Evolutionary conservation across 768 basidiomycete species (phyloP).

Genomic region (Stropharia rugosoannulata): DNA sequence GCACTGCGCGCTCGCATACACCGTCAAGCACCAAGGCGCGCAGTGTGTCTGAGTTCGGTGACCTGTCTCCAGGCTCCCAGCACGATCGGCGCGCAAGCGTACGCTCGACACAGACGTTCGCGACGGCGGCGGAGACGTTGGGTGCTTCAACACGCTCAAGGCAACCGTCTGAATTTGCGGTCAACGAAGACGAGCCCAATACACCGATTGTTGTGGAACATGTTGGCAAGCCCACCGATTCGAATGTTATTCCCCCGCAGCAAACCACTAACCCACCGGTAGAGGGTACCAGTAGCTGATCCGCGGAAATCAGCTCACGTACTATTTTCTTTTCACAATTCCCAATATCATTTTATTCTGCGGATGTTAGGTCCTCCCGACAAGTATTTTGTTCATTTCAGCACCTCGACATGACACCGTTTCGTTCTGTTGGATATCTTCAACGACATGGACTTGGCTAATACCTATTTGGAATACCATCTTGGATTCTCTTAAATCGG

Average conservation of each 20-base stretch:
- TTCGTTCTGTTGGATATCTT: too few species aligned
- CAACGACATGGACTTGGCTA: too few species aligned
- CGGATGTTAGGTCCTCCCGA: too few species aligned
- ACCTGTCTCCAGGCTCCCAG: conserved; percentile 15
- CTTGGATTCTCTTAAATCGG: too few species aligned
- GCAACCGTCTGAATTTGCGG: conserved; percentile 2
- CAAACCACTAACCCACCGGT: neutral
- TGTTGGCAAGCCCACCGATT: conserved; percentile 18
- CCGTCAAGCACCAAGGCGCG: neutral
- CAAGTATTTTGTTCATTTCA: too few species aligned
- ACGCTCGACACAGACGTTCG: conserved; percentile 29
- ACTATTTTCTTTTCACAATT: too few species aligned
- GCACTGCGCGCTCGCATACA: neutral
- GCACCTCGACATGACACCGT: too few species aligned
- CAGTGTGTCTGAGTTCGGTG: conserved; percentile 14
- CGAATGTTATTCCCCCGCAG: conserved; percentile 11
- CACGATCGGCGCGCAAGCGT: conserved; percentile 22
- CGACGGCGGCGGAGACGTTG: conserved; percentile 32
- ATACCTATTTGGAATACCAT: too few species aligned
- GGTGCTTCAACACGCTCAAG: conserved; percentile 7
- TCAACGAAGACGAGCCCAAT: conserved; percentile 11
- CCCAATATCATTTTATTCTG: too few species aligned
- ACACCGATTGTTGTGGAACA: conserved; percentile 15
- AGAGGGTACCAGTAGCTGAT: too few species aligned
- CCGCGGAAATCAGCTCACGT: too few species aligned